These are phyloP conservation scores for Xanthoceras sorbifolium DNA, from an alignment of 345 rosid genomes.

Conservation along the genomic window DNA sequence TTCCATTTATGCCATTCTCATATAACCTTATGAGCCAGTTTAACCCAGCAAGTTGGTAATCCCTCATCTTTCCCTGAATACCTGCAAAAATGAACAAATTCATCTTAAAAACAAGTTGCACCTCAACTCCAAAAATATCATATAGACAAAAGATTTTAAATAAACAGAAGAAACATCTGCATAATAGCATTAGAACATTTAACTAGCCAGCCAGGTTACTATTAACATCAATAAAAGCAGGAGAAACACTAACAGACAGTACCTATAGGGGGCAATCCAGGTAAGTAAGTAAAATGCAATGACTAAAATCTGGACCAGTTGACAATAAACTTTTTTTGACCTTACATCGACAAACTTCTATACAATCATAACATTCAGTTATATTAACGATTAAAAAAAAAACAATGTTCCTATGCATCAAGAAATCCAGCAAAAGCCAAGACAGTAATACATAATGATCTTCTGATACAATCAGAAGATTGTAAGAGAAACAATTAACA, in stretches of 20 bases:
- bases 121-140: background rate
- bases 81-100: constrained; percentile 41
- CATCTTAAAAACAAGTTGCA: background rate
- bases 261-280: background rate
- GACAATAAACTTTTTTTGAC: background rate
- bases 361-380: background rate
- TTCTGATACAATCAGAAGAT: background rate
- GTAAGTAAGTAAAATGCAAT: background rate
- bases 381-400: background rate
- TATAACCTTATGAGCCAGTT: constrained; percentile 96
- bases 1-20: constrained; percentile 97
- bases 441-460: background rate
- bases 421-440: background rate
- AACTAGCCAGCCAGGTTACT: background rate
- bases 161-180: background rate
- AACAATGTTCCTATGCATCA: background rate
- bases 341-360: background rate
- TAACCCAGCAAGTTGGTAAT: constrained; percentile 94
- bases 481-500: background rate
- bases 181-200: background rate
- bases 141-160: background rate
- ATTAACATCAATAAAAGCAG: background rate
- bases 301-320: background rate
- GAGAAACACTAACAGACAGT: background rate
- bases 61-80: constrained; percentile 97